Percentiles rank a stretch among this genome's conserved stretches.
Conservation (phyloP, 2,329 filamentous ascomycete species). For the Phoma herbarum region DNA sequence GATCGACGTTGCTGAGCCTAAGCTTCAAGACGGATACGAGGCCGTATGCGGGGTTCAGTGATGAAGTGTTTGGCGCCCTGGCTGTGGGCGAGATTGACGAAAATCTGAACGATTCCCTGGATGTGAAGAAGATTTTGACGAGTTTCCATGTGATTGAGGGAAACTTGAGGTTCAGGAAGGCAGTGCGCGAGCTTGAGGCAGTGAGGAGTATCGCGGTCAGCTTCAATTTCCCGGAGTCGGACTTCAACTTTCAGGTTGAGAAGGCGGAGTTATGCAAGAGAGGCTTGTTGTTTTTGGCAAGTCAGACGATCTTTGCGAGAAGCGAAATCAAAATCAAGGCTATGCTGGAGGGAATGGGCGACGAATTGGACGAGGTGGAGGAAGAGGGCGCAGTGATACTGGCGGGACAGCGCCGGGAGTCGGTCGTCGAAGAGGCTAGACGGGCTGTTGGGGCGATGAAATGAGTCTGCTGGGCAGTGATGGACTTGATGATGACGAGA, state of each 20-base stretch:
- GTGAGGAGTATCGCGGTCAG: conserved; percentile 25
- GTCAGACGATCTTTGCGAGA: conserved; percentile 42
- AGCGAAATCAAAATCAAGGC: conserved; percentile 37
- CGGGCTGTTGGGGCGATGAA: conserved; percentile 12
- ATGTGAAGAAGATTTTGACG: conserved; percentile 32
- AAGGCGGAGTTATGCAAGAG: conserved; percentile 26
- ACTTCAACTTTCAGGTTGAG: conserved; percentile 31
- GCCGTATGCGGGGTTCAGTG: conserved; percentile 19
- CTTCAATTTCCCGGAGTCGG: conserved; percentile 45
- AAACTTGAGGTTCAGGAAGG: conserved; percentile 27
- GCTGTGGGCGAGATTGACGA: conserved; percentile 8
- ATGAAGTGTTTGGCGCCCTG: conserved; percentile 3
- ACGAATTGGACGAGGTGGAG: conserved; percentile 20
- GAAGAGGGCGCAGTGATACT: conserved; percentile 2
- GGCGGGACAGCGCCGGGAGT: conserved; percentile 3
- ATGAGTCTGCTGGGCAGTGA: conserved; percentile 1
- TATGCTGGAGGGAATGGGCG: conserved; percentile 27
- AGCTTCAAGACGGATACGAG: conserved; percentile 28
- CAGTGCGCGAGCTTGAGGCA: conserved; percentile 25
- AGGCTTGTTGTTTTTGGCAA: conserved; percentile 37
- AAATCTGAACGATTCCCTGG: conserved; percentile 17
- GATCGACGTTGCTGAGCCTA: conserved; percentile 21
- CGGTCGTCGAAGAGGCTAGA: conserved; percentile 12
- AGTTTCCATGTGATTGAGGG: conserved; percentile 38
- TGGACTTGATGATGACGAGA: no score